A percentile compares a stretch with the other conserved stretches of the same genome.
Conservation (phyloP, 805 yeast genomes). For the Kockiozyma suomiensis region DNA sequence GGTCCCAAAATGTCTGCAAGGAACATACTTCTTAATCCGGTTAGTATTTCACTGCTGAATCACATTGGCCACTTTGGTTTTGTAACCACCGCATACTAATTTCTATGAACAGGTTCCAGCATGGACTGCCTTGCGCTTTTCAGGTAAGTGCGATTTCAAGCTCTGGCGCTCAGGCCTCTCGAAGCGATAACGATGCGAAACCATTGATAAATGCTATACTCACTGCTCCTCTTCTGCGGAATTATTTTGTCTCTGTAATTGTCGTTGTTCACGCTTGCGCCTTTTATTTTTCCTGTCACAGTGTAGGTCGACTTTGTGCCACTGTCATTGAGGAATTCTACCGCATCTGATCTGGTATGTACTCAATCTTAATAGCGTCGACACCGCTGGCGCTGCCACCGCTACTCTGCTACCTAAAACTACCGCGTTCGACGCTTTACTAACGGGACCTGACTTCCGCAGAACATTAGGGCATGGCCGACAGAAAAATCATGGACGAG, state of each 20-base stretch:
- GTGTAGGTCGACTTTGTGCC: too few relatives aligned
- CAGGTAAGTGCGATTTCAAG: constrained; percentile 8
- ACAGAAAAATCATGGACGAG: constrained; percentile 8
- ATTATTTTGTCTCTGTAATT: too few relatives aligned
- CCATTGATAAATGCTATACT: not conserved
- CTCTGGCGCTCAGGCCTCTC: not conserved
- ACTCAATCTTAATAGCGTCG: too few relatives aligned
- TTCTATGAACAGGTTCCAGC: not conserved
- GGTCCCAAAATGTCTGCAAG: not conserved
- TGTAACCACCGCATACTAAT: not conserved
- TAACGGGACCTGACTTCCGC: not conserved
- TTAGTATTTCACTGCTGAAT: not conserved
- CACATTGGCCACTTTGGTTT: not conserved
- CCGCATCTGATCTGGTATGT: too few relatives aligned
- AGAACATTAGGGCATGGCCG: constrained; percentile 17
- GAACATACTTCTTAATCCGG: constrained; percentile 12
- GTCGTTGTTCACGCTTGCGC: too few relatives aligned
- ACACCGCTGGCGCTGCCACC: too few relatives aligned
- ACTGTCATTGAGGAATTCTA: too few relatives aligned
- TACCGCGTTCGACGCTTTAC: too few relatives aligned
- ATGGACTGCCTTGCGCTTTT: constrained; percentile 13
- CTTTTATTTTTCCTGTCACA: too few relatives aligned
- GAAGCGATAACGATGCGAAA: not conserved
- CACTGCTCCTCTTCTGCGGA: too few relatives aligned
- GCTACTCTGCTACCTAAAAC: too few relatives aligned